Base-by-base conservation (phyloP, 805 yeast genomes). In the Brettanomyces naardenensis region DNA sequence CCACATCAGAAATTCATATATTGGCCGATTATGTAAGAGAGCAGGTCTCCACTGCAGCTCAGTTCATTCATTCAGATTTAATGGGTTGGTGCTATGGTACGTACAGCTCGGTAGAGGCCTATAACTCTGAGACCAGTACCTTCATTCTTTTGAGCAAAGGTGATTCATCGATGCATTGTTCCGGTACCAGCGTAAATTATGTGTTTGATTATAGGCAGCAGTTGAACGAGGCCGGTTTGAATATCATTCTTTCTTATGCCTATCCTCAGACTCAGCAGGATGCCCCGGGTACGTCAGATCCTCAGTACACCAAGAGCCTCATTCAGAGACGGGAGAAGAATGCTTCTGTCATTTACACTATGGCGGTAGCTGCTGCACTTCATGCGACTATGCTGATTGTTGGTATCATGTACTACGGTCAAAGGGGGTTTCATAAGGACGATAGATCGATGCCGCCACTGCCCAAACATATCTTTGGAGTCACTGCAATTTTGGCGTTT, bases 41-140 rank as follows among this genome's bases (percentile, higher is more conserved):
- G 3, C 69, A 71, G 44, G 75, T 74, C 11, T 56, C 58, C 5
- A 42, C 48, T 21, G 70, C 75, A 1, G 79, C 80, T 1, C 77
- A 75, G 47, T 66, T 58, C 41, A 61, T 72, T 4, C 44, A 59
- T 9, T 58, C 67, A 0, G 57, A 66, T 5, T 35, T 71, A 3
- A 59, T 66, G 62, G 52, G 57, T 35, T 70, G 71, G 65, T 73
- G 79, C 46, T 61, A 54, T 36, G 73, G 71, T 1, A 55, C 52
- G 37, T 68, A 65, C 43, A 58, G 59, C 15, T 19, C 26, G 38
- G 42, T 33, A 15, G 43, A 43, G 19, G 13, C 17, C 25, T 34
- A 22, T 28, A 28, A 34, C 19, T 9, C 31, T n/a, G 26, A 11
- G 18, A 34, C 31, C 11, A 20, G 22, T 25, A 34, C 9, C 14